Evolutionary conservation across 2,329 filamentous ascomycete species (phyloP), one percentile per base, ranked within the genome.

Genomic region (Talaromyces sp.): DNA sequence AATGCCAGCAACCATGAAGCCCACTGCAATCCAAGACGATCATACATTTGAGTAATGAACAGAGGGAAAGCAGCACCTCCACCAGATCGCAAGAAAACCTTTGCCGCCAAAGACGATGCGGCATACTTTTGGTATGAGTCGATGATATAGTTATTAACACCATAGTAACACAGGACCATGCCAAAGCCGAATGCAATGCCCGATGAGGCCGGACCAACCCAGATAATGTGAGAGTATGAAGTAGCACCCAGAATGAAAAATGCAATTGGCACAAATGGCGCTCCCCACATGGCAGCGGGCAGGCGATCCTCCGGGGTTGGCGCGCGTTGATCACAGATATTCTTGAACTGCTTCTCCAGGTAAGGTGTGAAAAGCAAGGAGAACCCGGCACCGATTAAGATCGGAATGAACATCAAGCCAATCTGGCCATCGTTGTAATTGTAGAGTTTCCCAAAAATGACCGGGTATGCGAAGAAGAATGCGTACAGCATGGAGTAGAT

Each of bases 131-230:
- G 70, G 50, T 77, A 79, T 39, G 68, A 83, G 61, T 92, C 88
- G 50, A 91, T 86, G 10, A 91, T 82, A 67, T 88, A 88, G 77
- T 87, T 87, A 71, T 87, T 88, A 62, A 85, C 84, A 5, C 85
- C 77, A 74, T 90, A 90, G 79, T 90, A 90, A 20, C 90, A 79
- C 75, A 90, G 88, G 68, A 90, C 89, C 78, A 90, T 89, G 55
- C 87, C 87, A 63, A 89, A 90, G n/a, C 87, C 87, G 43, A 90
- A 84, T 6, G 83, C 80, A 65, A 86, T 81, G 9, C 87, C 87
- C 0, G 82, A 83, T 10, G 84, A 75, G 17, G 79, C 75, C 0
- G 83, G 81, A 0, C 72, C 78, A 24, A 83, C 77, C 81, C 82
- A 85, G 42, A 72, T 78, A 7, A 80, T 73, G 7, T 72, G 56